Evolutionary conservation across 306 rosid genomes (phyloP).

Genomic region (Cicer yamashitae): DNA sequence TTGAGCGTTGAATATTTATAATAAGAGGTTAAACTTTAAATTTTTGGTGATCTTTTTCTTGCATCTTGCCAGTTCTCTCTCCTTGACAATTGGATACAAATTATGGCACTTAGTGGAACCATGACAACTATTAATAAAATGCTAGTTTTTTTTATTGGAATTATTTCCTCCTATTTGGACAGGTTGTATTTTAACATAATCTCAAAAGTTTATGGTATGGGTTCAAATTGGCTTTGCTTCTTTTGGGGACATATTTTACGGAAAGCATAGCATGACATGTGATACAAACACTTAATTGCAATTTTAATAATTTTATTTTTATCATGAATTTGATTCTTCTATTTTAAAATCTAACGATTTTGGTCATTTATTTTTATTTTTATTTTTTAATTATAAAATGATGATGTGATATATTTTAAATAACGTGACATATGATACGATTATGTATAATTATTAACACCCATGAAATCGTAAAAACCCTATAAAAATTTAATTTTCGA

Average conservation of each 20-base stretch:
- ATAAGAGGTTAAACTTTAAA: not conserved
- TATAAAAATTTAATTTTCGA: too few species aligned
- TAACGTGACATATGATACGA: too few species aligned
- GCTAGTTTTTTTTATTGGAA: not conserved
- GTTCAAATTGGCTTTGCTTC: not conserved
- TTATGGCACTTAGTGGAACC: not conserved
- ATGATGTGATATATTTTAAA: too few species aligned
- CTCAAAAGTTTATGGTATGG: not conserved
- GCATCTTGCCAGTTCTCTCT: not conserved
- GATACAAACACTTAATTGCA: too few species aligned
- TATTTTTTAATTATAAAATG: too few species aligned
- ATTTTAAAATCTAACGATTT: too few species aligned
- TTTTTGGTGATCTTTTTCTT: not conserved
- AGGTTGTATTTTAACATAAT: not conserved
- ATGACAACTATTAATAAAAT: conserved; percentile 9
- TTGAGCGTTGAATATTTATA: not conserved
- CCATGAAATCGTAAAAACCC: too few species aligned
- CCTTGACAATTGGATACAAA: not conserved
- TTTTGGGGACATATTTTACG: not conserved
- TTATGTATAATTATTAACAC: too few species aligned
- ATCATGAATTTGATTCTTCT: too few species aligned
- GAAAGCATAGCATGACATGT: too few species aligned
- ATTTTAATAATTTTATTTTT: too few species aligned
- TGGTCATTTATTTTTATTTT: too few species aligned
- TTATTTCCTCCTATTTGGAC: not conserved